Evolutionary conservation across 2,329 filamentous ascomycete species (phyloP), one percentile per base, ranked within the genome.

Genomic region (Shiraia sp.): DNA sequence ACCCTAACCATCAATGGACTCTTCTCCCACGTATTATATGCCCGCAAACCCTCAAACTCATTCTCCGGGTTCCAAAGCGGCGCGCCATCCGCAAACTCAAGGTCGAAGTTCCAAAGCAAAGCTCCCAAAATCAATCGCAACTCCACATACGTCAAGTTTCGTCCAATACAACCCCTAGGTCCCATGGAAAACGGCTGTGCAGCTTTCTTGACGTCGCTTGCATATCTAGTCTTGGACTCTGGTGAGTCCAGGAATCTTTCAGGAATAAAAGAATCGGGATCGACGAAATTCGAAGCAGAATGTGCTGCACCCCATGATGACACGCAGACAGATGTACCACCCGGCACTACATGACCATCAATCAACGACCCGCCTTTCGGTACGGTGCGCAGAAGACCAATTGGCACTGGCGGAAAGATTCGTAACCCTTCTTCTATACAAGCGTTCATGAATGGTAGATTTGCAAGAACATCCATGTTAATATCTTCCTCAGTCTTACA

Each of bases 401-500:
- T 64, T 4, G 73, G 67, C 3, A 77, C 69, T 0, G 75, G 73
- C 1, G 75, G 74, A 49, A 73, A 73, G 36, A 75, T 69, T 6
- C 75, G 64, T 4, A 78, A 57, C 2, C 66, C 71, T 56, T 79
- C 75, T 37, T 74, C 69, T 10, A 77, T 63, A 41, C 72, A 72
- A 3, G 74, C 74, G 27, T 72, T 64, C 42, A 77, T 60, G 47
- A 75, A 78, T 2, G 61, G 57, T 10, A 72, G 48, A 13, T 27
- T 45, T 5, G 45, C 45, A 1, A 64, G 49, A 6, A 58, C 44
- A 24, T 66, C 57, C 55, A 66, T 66, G 24, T 57, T 65, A 22
- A 70, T 48, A n/a, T 69, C 66, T 12, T 53, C 53, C 36, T 63
- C 53, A 6, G 47, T 50, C 14, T 57, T 53, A 42, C 57, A 55